Conservation (phyloP, 768 basidiomycete species). For the Trametes punicea region DNA sequence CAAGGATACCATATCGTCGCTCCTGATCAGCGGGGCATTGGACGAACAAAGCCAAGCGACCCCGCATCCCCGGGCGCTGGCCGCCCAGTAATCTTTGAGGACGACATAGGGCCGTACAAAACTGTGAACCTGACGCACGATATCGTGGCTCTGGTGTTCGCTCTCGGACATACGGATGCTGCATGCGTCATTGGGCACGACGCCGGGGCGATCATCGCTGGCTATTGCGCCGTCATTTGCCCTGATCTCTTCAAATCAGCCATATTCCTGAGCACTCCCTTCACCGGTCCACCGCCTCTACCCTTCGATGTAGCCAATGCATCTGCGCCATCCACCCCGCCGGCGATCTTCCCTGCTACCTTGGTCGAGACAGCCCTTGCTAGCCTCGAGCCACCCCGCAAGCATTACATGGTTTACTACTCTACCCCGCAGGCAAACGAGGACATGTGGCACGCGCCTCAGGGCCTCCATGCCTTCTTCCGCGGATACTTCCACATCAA, state of each 20-base stretch:
- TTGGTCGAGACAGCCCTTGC: constrained; percentile 31
- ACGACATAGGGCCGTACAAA: constrained; percentile 49
- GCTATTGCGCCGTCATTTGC: constrained; percentile 48
- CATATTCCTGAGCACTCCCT: constrained; percentile 61
- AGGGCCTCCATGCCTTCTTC: constrained; percentile 47
- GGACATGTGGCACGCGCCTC: constrained; percentile 41
- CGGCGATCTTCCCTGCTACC: constrained; percentile 11
- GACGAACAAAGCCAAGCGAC: constrained; percentile 29
- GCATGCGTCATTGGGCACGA: constrained; percentile 60
- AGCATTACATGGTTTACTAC: constrained; percentile 56
- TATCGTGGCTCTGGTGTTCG: constrained; percentile 46
- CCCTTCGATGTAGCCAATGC: constrained; percentile 22
- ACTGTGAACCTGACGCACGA: constrained; percentile 51
- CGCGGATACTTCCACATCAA: constrained; percentile 57
- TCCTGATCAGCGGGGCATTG: constrained; percentile 58
- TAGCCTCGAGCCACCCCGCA: constrained; percentile 46
- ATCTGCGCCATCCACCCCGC: neutral
- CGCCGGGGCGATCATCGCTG: constrained; percentile 53
- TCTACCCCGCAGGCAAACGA: constrained; percentile 43
- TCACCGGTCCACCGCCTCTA: constrained; percentile 39
- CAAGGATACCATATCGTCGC: constrained; percentile 61
- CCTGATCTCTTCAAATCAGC: constrained; percentile 55
- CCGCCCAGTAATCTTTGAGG: constrained; percentile 38
- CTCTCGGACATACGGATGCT: constrained; percentile 46
- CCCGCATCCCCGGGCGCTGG: constrained; percentile 9